These are phyloP conservation scores for Nakaseomyces glabratus DNA, from an alignment of 1,139 yeast genomes.

Conservation along the genomic window DNA sequence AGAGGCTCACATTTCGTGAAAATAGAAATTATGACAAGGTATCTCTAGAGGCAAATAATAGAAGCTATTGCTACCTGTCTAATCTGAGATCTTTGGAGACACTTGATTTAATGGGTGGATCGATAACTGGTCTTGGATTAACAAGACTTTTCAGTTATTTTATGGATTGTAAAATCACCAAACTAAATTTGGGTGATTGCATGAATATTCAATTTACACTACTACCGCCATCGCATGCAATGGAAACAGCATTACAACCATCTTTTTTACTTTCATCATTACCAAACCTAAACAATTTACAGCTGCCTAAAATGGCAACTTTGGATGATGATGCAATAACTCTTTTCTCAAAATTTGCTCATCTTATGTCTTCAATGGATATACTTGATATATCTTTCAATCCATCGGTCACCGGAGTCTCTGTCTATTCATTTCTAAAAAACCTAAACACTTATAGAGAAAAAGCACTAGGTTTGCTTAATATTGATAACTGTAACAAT, in stretches of 20 bases:
- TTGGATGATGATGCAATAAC: constrained; percentile 19
- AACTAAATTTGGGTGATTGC: constrained; percentile 27
- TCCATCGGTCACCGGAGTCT: constrained; percentile 26
- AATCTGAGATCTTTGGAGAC: constrained; percentile 17
- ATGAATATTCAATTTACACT: constrained; percentile 19
- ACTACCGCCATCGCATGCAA: constrained; percentile 5
- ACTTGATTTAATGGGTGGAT: constrained; percentile 28
- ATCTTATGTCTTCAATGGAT: constrained; percentile 14
- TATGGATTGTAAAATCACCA: constrained; percentile 11
- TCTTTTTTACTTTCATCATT: constrained; percentile 13
- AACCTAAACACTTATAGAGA: constrained; percentile 15
- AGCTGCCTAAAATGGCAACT: constrained; percentile 22
- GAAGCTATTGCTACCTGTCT: constrained; percentile 10
- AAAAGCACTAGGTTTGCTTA: constrained; percentile 17
- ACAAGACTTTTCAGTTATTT: constrained; percentile 14
- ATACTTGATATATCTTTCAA: constrained; percentile 27
- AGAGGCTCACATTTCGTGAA: constrained; percentile 26
- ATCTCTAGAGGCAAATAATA: constrained; percentile 12
- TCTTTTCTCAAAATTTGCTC: constrained; percentile 13
- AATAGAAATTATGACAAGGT: constrained; percentile 11
- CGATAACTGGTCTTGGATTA: constrained; percentile 23
- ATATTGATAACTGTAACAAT: constrained; percentile 24
- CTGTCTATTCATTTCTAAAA: constrained; percentile 23
- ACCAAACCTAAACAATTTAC: constrained; percentile 19
- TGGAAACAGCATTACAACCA: constrained; percentile 9